Base-by-base conservation (phyloP, 768 basidiomycete species). In the Clitopilus passeckerianus region DNA sequence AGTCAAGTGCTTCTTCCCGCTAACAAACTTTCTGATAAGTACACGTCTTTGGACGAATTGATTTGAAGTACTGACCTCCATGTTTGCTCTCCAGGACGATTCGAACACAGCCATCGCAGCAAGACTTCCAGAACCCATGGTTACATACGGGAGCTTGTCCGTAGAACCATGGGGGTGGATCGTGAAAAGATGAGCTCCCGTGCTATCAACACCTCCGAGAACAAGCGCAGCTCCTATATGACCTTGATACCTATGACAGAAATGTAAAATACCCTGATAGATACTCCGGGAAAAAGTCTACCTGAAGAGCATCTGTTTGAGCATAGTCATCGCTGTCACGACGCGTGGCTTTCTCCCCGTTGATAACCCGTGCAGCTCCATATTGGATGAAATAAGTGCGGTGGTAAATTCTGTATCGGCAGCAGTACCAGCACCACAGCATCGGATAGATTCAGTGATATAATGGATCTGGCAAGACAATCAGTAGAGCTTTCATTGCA, bases 101-200 rank as follows among this genome's bases (percentile, higher is more conserved):
- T 99, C 97, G 64, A 99, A 98, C 12, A 98, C 90, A 9, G 95
- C 95, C 97, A 99, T 99, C 16, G 97, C 97, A 1, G 97, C 97
- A 56, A 98, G 78, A 67, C 87, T 90, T 61, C 97, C 97, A 1
- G 92, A 95, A 34, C 97, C 97, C 96, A 98, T 98, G 0, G 97
- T 98, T 35, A 99, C 96, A 67, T 95, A 99, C 0, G 97, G 97
- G 20, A 99, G 80, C 74, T 98, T 98, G 77, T 98, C 97, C 0
- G 96, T 98, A 14, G 95, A 97, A 3, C 97, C 97, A 74, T 99
- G 95, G 0, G 97, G 95, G 61, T 89, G 86, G 64, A 99, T 87
- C 14, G 95, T 98, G 79, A 96, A 98, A 14, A 99, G 86, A 60
- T 98, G 95, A 10, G 95, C 83, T 15, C 97, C 97, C 2, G 93